Conservation (phyloP, 768 basidiomycete genomes). For the Tephrocybe sp. region DNA sequence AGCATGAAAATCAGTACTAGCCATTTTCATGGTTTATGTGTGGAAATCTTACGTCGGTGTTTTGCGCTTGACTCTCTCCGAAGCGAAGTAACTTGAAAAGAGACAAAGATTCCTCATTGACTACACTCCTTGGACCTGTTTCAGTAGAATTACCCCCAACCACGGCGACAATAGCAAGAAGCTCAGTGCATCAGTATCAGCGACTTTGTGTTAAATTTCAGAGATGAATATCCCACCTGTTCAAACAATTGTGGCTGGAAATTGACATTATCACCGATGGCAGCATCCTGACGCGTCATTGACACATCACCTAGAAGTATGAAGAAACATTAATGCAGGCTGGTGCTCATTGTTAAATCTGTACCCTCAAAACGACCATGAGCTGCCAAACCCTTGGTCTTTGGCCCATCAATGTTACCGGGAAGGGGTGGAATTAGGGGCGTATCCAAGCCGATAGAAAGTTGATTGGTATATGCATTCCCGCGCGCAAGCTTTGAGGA, state of each 20-base stretch:
- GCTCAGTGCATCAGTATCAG: neutral
- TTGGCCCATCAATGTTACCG: slow-evolving; percentile 11
- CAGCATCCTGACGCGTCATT: slow-evolving; percentile 15
- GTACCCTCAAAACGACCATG: slow-evolving; percentile 15
- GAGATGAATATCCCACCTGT: neutral
- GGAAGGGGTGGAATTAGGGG: slow-evolving; percentile 12
- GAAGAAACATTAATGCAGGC: neutral
- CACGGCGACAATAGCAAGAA: slow-evolving; percentile 7
- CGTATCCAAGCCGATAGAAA: slow-evolving; percentile 12
- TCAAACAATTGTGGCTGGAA: slow-evolving; percentile 9
- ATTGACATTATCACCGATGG: slow-evolving; percentile 13
- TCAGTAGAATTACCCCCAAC: slow-evolving; percentile 13
- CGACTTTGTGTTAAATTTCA: too few species aligned
- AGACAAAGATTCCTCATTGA: slow-evolving; percentile 7
- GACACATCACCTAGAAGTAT: slow-evolving; percentile 13
- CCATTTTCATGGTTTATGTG: too few species aligned
- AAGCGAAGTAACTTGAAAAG: slow-evolving; percentile 14
- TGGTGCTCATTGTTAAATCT: neutral
- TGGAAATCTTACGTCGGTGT: slow-evolving; percentile 4
- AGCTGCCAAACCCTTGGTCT: slow-evolving; percentile 11
- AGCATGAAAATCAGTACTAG: neutral
- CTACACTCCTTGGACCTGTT: slow-evolving; percentile 13
- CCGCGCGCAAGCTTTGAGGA: slow-evolving; percentile 9
- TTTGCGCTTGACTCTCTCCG: slow-evolving; percentile 6
- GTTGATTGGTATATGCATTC: slow-evolving; percentile 10